phyloP scores from a whole-genome alignment of 202 grass and related monocot genomes.

The Saccharum hybrid region DNA sequence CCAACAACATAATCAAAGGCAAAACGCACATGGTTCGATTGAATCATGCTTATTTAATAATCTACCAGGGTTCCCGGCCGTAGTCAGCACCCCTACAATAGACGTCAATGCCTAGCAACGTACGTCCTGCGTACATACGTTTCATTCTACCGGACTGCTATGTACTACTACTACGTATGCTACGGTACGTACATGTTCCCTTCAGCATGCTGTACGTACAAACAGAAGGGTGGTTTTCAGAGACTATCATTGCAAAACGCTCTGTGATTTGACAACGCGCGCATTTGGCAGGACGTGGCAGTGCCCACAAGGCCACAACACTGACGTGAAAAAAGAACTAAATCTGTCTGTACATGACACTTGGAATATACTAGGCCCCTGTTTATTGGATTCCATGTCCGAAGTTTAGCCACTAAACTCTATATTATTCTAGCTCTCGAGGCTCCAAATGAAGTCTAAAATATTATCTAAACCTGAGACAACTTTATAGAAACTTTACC shows the following conservation, averaged over 20 bases:
- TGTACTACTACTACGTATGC: not conserved
- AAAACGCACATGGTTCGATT: not conserved
- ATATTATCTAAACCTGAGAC: too few species aligned
- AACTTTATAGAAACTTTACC: too few species aligned
- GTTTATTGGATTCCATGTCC: too few species aligned
- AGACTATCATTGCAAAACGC: not conserved
- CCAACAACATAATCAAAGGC: not conserved
- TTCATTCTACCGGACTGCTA: not conserved
- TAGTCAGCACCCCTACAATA: not conserved
- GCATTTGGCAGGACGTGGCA: not conserved
- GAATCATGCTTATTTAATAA: not conserved
- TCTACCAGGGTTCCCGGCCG: not conserved
- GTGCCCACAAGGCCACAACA: not conserved
- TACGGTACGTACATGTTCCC: not conserved
- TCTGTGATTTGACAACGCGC: not conserved
- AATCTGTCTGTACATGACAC: not conserved
- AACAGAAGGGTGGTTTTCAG: not conserved
- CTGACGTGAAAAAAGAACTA: not conserved
- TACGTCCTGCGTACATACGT: not conserved
- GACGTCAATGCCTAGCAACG: not conserved
- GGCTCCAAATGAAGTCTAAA: too few species aligned
- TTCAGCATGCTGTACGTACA: not conserved
- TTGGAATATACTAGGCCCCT: too few species aligned
- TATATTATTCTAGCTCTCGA: too few species aligned
- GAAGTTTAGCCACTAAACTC: too few species aligned